These are phyloP conservation scores for Lizonia empirigonia DNA, from an alignment of 2,329 filamentous ascomycete genomes.

Conservation along the genomic window DNA sequence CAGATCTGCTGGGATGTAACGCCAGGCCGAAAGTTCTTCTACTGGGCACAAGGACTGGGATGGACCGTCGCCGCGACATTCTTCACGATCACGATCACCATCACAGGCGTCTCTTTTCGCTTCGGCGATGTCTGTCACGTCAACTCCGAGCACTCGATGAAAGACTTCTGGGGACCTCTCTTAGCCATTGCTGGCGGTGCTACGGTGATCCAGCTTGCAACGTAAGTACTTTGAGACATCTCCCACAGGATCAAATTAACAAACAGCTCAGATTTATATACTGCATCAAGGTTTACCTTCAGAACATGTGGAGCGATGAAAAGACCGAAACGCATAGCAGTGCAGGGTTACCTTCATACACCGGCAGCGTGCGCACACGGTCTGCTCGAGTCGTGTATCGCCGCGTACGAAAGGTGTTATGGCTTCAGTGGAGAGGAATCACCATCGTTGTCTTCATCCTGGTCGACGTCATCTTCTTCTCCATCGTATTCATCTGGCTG, in stretches of 20 bases:
- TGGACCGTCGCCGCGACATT: slow-evolving; percentile 84
- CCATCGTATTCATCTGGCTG: slow-evolving; percentile 86
- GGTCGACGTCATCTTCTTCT: slow-evolving; percentile 90
- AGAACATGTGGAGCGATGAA: slow-evolving; percentile 74
- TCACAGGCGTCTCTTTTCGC: slow-evolving; percentile 92
- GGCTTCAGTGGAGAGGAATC: slow-evolving; percentile 93
- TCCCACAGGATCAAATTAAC: slow-evolving; percentile 14
- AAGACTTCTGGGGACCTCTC: slow-evolving; percentile 88
- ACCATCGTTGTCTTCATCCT: slow-evolving; percentile 88
- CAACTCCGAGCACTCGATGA: slow-evolving; percentile 83
- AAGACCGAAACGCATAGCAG: slow-evolving; percentile 66
- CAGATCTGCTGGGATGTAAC: slow-evolving; percentile 98
- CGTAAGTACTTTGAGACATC: slow-evolving; percentile 59
- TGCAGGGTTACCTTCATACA: slow-evolving; percentile 71
- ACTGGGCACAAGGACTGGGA: slow-evolving; percentile 76
- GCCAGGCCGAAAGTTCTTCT: slow-evolving; percentile 88
- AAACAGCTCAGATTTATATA: slow-evolving; percentile 61
- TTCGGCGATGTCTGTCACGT: slow-evolving; percentile 93
- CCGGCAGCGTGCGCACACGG: slow-evolving; percentile 75
- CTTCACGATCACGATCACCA: slow-evolving; percentile 74
- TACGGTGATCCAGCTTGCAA: slow-evolving; percentile 80
- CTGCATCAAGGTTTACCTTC: slow-evolving; percentile 93
- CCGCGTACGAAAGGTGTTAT: slow-evolving; percentile 81
- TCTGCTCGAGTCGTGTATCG: slow-evolving; percentile 87
- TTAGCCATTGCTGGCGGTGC: slow-evolving; percentile 77